Evolutionary conservation across 352 stramenopile genomes (phyloP), one percentile per base, ranked within the genome.

Genomic region (Blastocystis sp.): DNA sequence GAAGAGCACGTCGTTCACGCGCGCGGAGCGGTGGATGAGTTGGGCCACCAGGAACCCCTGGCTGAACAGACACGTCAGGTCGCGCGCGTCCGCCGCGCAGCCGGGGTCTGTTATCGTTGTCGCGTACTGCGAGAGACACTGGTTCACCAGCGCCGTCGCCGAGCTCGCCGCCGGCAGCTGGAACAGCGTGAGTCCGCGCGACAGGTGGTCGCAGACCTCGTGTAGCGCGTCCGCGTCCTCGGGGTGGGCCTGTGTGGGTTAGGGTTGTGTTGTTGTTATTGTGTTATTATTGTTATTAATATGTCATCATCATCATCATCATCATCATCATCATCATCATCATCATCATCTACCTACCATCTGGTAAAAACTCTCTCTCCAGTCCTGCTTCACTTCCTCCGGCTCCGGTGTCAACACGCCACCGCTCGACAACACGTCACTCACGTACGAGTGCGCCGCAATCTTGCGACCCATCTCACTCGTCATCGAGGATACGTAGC

Each of bases 151-250:
- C 44, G 44, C 18, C 9, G 9, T 53, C 9, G 44, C 18, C 9
- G 9, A 18, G 44, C 44, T 53, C 44, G 9, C 44, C 44, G 9
- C 44, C 9, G 9, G 44, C 44, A 53, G n/a, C n/a, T n/a, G n/a
- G n/a, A n/a, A n/a, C n/a, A n/a, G n/a, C n/a, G n/a, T n/a, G n/a
- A 61, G 36, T n/a, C 67, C 67, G 8, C 7, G 44, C 16, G 21
- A 24, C 42, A 78, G 1, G 8, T 57, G 48, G 38, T 78, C 67
- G 38, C 67, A 78, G 21, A 78, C 57, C 8, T 57, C 40, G 24
- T 78, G 67, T n/a, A 78, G 36, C 9, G 56, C 67, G 27, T 78
- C 67, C 9, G 67, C 67, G 38, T 78, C 67, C 21, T 78, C 67
- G 9, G 67, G 67, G 38, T 78, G 67, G 29, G 67, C 67, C 67